Percentiles rank a stretch among this genome's conserved stretches.
phyloP scores from a whole-genome alignment of 345 rosid species.

The Arabis hirsuta region DNA sequence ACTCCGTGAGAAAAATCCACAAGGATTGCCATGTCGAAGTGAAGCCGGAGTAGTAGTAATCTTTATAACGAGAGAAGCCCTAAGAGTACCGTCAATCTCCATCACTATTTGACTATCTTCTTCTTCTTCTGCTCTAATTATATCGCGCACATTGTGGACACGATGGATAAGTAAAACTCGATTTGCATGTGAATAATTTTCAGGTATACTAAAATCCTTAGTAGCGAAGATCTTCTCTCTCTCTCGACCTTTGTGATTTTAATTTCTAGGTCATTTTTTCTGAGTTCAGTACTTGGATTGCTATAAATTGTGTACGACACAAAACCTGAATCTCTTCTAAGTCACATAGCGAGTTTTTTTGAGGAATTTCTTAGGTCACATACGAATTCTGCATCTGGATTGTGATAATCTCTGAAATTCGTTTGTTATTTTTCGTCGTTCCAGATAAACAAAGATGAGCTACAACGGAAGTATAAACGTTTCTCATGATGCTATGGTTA shows the following conservation, averaged over 20 bases:
- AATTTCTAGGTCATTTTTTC: slow-evolving; percentile 24
- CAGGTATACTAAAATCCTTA: slow-evolving; percentile 25
- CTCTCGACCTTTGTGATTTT: slow-evolving; percentile 7
- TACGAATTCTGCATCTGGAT: not conserved
- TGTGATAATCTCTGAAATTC: slow-evolving; percentile 27
- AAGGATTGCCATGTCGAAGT: slow-evolving; percentile 5
- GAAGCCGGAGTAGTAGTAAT: slow-evolving; percentile 5
- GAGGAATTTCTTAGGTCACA: not conserved
- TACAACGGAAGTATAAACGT: slow-evolving; percentile 39
- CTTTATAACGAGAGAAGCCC: slow-evolving; percentile 17
- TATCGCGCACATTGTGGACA: slow-evolving; percentile 11
- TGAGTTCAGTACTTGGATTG: not conserved
- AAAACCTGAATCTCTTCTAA: not conserved
- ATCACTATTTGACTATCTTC: not conserved
- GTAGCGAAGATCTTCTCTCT: slow-evolving; percentile 16
- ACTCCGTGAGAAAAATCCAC: not conserved
- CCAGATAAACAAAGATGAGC: slow-evolving; percentile 48
- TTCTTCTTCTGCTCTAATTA: slow-evolving; percentile 5
- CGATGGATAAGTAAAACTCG: not conserved
- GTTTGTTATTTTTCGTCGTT: not conserved
- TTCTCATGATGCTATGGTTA: slow-evolving; percentile 46
- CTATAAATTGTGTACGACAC: not conserved
- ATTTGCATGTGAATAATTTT: slow-evolving; percentile 22
- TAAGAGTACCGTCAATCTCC: slow-evolving; percentile 2
- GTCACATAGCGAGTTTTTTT: not conserved